Percentiles rank a stretch among this genome's conserved stretches.
These are phyloP conservation scores for Blastobotrys muscicola DNA, from an alignment of 805 yeast genomes.

Conservation along the genomic window DNA sequence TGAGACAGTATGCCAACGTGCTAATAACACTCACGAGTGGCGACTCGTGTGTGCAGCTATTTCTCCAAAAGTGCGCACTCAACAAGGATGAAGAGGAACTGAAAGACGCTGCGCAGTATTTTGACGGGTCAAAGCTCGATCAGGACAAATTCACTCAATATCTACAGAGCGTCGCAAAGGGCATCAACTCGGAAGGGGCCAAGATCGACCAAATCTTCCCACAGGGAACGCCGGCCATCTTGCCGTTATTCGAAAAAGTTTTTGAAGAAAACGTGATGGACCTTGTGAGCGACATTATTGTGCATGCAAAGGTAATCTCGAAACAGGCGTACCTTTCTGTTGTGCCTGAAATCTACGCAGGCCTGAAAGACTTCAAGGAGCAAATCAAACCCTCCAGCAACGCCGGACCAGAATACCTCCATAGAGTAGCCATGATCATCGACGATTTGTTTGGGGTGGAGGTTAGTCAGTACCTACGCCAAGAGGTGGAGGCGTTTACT, in stretches of 20 bases:
- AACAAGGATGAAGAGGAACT: conserved; percentile 2
- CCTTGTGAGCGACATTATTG: conserved; percentile 19
- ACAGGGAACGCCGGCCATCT: conserved; percentile 36
- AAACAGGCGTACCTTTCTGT: conserved; percentile 24
- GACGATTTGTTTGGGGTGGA: conserved; percentile 19
- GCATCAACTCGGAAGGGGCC: conserved; percentile 31
- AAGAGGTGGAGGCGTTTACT: conserved; percentile 23
- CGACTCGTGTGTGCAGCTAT: conserved; percentile 24
- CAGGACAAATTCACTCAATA: conserved; percentile 11
- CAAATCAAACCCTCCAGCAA: conserved; percentile 21
- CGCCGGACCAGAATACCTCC: conserved; percentile 30
- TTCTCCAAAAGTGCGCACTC: conserved; percentile 20
- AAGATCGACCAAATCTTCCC: conserved; percentile 39
- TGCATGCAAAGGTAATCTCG: conserved; percentile 3
- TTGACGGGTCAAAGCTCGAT: conserved; percentile 12
- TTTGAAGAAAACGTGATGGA: conserved; percentile 25
- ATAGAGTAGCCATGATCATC: conserved; percentile 16
- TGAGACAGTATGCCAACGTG: conserved; percentile 27
- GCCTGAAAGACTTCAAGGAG: conserved; percentile 12
- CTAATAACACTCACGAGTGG: conserved; percentile 28
- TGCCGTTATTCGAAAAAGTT: conserved; percentile 39
- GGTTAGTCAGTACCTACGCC: conserved; percentile 23
- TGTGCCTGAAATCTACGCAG: conserved; percentile 31
- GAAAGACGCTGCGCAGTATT: conserved; percentile 1
- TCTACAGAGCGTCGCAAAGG: conserved; percentile 25